phyloP scores from a whole-genome alignment of 345 rosid genomes.

The Salix viminalis region DNA sequence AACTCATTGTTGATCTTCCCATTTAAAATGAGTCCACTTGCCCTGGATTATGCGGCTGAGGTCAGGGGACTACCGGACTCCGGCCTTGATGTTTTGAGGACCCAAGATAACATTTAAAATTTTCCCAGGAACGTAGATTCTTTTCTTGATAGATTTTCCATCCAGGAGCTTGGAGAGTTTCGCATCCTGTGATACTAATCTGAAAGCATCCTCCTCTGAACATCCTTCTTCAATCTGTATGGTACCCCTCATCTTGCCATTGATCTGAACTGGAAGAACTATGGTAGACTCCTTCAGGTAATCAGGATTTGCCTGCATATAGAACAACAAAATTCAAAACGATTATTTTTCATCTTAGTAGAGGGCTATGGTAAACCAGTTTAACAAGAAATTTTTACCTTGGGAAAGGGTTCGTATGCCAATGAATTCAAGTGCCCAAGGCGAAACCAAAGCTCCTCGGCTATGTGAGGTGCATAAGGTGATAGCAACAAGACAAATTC shows the following conservation, averaged over 20 bases:
- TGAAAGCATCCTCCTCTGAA: slow-evolving; percentile 77
- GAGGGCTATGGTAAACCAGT: background rate
- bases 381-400: slow-evolving; percentile 32
- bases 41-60: too few relatives aligned
- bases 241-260: slow-evolving; percentile 94
- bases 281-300: slow-evolving; percentile 65
- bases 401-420: slow-evolving; percentile 65
- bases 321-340: background rate
- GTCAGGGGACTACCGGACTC: slow-evolving; percentile 9
- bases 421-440: slow-evolving; percentile 59
- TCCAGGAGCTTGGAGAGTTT: slow-evolving; percentile 61
- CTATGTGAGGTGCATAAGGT: slow-evolving; percentile 93
- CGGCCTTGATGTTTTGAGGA: slow-evolving; percentile 53
- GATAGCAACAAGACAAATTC: slow-evolving; percentile 72
- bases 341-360: background rate
- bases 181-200: slow-evolving; percentile 55
- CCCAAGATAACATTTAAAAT: slow-evolving; percentile 79
- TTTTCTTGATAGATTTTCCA: slow-evolving; percentile 59
- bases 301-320: slow-evolving; percentile 60
- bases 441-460: slow-evolving; percentile 93
- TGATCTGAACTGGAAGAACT: slow-evolving; percentile 82
- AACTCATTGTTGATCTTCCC: background rate
- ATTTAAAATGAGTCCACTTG: background rate
- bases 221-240: slow-evolving; percentile 81
- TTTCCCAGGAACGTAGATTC: slow-evolving; percentile 78